Conservation (phyloP, 352 stramenopile genomes). For the Globisporangium nodosum region DNA sequence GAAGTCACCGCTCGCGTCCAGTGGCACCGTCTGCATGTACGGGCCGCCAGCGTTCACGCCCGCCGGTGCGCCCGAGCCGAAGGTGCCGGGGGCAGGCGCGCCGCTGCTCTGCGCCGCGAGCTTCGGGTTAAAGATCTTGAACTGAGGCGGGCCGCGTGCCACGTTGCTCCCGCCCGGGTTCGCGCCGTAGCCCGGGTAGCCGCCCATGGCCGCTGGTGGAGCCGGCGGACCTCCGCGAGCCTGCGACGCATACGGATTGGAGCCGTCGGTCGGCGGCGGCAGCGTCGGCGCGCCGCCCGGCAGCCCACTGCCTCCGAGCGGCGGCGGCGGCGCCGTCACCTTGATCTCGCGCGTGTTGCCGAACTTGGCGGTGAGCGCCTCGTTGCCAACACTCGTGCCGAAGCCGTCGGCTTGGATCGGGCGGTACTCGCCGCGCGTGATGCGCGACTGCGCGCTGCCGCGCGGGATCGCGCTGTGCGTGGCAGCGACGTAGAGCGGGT, state of each 20-base stretch:
- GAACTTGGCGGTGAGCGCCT: constrained; percentile 85
- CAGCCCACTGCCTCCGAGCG: constrained; percentile 13
- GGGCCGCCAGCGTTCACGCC: constrained; percentile 8
- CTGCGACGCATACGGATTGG: constrained; percentile 58
- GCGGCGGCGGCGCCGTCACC: constrained; percentile 65
- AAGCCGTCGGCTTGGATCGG: constrained; percentile 88
- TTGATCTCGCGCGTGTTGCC: constrained; percentile 83
- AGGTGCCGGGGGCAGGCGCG: constrained; percentile 16
- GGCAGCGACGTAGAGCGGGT: constrained; percentile 65
- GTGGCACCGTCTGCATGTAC: constrained; percentile 20
- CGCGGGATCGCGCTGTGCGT: constrained; percentile 81
- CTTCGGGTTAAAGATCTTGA: constrained; percentile 88
- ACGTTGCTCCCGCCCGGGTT: neutral
- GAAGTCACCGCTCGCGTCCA: constrained; percentile 28
- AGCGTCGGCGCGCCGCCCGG: constrained; percentile 8
- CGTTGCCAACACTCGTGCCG: constrained; percentile 85
- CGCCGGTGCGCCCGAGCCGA: constrained; percentile 15
- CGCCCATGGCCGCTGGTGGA: constrained; percentile 17
- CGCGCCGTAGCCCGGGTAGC: constrained; percentile 21
- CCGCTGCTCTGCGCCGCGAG: constrained; percentile 29
- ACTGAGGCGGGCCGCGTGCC: constrained; percentile 49
- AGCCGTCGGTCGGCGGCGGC: constrained; percentile 17
- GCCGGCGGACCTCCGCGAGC: constrained; percentile 14
- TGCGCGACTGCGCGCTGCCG: constrained; percentile 31
- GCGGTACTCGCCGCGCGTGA: constrained; percentile 69